Percentiles rank a stretch among this genome's conserved stretches.
Evolutionary conservation across 106 monocot genomes (phyloP).

Genomic region (Dendrobium huoshanense): DNA sequence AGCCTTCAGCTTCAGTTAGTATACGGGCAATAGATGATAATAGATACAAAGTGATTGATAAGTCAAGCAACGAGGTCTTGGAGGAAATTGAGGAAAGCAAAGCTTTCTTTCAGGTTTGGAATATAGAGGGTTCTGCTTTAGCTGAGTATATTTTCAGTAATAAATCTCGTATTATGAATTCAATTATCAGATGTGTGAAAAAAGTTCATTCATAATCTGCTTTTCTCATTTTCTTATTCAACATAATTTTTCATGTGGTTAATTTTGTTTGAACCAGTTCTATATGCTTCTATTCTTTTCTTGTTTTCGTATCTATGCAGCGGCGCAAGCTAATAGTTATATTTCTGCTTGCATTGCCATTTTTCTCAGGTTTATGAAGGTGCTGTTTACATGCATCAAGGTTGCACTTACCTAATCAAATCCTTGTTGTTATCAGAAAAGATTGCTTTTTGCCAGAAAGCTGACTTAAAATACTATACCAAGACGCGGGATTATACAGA

Average conservation of each 20-base stretch:
- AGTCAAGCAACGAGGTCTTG: constrained; percentile 36
- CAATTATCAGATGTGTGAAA: not conserved
- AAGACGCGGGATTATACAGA: constrained; percentile 92
- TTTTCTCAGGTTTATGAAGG: constrained; percentile 83
- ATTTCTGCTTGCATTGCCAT: not conserved
- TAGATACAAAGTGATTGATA: constrained; percentile 65
- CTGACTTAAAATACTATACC: constrained; percentile 90
- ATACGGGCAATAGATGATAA: constrained; percentile 74
- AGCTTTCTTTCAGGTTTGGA: constrained; percentile 81
- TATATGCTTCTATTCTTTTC: not conserved
- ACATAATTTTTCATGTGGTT: not conserved
- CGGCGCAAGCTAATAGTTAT: not conserved
- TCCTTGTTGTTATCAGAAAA: constrained; percentile 51
- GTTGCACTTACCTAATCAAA: constrained; percentile 76
- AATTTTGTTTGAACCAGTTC: not conserved
- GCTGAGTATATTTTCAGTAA: not conserved
- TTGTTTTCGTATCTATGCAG: not conserved
- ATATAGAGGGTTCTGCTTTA: not conserved
- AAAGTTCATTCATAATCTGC: not conserved
- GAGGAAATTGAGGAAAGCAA: constrained; percentile 98
- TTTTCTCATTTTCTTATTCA: not conserved
- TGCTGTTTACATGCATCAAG: constrained; percentile 95
- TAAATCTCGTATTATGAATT: not conserved
- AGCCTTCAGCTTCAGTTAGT: constrained; percentile 51
- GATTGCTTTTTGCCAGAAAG: constrained; percentile 72